Evolutionary conservation across 352 stramenopile genomes (phyloP).

Genomic region (Phytophthora palmivora): DNA sequence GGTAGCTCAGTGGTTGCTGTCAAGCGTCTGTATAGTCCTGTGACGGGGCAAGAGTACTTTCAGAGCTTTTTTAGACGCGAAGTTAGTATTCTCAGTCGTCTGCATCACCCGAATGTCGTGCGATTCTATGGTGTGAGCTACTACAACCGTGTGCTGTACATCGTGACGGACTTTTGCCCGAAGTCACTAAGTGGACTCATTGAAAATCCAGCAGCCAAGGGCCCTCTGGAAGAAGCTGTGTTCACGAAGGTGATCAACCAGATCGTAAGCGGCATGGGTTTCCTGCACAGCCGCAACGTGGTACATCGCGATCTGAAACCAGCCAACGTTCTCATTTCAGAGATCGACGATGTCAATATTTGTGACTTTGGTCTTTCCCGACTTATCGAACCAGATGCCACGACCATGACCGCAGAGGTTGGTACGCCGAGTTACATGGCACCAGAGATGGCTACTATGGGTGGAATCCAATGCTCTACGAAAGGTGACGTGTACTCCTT

Average conservation of each 20-base stretch:
- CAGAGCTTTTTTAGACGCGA: constrained; percentile 91
- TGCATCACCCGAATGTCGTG: constrained; percentile 91
- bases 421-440: constrained; percentile 92
- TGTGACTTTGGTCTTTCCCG: constrained; percentile 94
- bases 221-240: constrained; percentile 68
- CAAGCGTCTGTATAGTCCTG: constrained; percentile 88
- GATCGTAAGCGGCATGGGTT: constrained; percentile 92
- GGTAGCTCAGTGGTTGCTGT: constrained; percentile 88
- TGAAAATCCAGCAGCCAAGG: constrained; percentile 76
- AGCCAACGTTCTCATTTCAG: constrained; percentile 94
- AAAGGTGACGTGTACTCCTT: constrained; percentile 91
- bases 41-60: constrained; percentile 91
- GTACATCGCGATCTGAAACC: constrained; percentile 94
- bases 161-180: constrained; percentile 91
- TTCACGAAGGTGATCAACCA: constrained; percentile 90
- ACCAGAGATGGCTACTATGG: constrained; percentile 92
- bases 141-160: constrained; percentile 91
- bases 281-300: constrained; percentile 89
- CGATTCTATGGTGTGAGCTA: constrained; percentile 92
- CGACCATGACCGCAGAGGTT: constrained; percentile 88
- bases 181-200: constrained; percentile 85
- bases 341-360: constrained; percentile 92
- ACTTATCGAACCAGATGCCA: constrained; percentile 86
- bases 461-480: constrained; percentile 86
- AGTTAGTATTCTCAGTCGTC: constrained; percentile 85